phyloP scores from a whole-genome alignment of 495 filamentous ascomycete species.

The Penicillium crystallinum region DNA sequence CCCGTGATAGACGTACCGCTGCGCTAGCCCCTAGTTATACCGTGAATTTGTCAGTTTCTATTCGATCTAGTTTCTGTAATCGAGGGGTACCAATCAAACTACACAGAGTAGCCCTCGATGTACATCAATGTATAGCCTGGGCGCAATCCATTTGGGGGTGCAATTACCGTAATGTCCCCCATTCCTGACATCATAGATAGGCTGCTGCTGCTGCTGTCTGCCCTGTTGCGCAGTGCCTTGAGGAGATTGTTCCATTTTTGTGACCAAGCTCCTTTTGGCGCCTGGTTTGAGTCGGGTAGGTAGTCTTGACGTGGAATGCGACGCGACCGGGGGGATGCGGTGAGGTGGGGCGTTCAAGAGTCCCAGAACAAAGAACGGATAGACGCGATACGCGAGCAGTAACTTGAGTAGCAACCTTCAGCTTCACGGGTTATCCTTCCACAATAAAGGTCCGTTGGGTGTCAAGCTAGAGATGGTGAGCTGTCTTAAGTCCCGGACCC shows the following conservation, averaged over 20 bases:
- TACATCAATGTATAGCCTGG: background rate
- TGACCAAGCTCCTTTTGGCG: background rate
- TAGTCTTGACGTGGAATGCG: background rate
- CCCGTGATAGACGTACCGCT: conserved; percentile 52
- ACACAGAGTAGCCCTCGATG: background rate
- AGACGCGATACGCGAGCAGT: background rate
- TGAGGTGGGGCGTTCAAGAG: background rate
- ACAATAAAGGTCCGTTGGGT: conserved; percentile 7
- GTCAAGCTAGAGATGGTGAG: conserved; percentile 18
- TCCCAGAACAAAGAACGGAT: background rate
- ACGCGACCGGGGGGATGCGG: conserved; percentile 1
- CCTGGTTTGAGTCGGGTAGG: background rate
- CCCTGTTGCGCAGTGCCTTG: conserved; percentile 51
- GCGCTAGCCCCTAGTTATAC: conserved; percentile 69
- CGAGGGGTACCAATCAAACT: background rate
- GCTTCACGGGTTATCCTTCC: background rate
- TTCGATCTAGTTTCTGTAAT: background rate
- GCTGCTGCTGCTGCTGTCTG: conserved; percentile 47
- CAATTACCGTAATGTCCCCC: conserved; percentile 82
- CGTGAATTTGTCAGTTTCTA: conserved; percentile 11
- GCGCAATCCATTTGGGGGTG: background rate
- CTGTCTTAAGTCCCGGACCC: conserved; percentile 21
- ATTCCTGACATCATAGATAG: conserved; percentile 71
- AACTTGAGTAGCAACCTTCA: background rate
- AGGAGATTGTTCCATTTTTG: conserved; percentile 52